Evolutionary conservation across 257 asterid genomes (phyloP).

Genomic region (Solanum lycopersicoides): DNA sequence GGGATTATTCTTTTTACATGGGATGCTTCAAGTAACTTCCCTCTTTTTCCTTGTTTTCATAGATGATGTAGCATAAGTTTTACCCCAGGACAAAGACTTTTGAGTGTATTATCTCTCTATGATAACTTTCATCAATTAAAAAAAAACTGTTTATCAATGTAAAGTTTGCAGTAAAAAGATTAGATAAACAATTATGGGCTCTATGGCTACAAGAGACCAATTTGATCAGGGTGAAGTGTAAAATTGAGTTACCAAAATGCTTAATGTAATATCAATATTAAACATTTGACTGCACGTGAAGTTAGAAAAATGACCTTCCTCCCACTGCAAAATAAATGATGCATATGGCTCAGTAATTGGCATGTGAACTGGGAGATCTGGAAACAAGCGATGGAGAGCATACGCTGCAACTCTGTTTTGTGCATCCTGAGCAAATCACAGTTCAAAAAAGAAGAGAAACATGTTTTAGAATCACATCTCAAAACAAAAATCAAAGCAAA

Average conservation of each 20-base stretch:
- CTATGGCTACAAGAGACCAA: not conserved
- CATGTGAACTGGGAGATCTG: constrained; percentile 78
- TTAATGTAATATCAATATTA: not conserved
- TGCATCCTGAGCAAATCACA: constrained; percentile 50
- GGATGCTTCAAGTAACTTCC: not conserved
- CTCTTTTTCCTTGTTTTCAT: not conserved
- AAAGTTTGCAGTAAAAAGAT: not conserved
- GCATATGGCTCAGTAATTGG: constrained; percentile 82
- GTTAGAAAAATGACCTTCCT: constrained; percentile 46
- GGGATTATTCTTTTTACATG: not conserved
- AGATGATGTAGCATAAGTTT: not conserved
- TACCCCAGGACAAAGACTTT: not conserved
- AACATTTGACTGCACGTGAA: not conserved
- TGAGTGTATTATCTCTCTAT: not conserved
- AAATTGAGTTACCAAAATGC: not conserved
- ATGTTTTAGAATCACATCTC: not conserved
- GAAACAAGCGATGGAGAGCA: constrained; percentile 76
- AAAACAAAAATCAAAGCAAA: not conserved
- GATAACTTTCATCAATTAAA: not conserved
- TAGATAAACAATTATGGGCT: not conserved
- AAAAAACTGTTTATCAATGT: not conserved
- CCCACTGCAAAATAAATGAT: constrained; percentile 69
- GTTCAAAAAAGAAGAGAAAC: not conserved
- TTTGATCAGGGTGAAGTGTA: not conserved
- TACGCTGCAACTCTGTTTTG: constrained; percentile 92